Conservation (phyloP, 164 flowering plant genomes). For the Buxus sempervirens region DNA sequence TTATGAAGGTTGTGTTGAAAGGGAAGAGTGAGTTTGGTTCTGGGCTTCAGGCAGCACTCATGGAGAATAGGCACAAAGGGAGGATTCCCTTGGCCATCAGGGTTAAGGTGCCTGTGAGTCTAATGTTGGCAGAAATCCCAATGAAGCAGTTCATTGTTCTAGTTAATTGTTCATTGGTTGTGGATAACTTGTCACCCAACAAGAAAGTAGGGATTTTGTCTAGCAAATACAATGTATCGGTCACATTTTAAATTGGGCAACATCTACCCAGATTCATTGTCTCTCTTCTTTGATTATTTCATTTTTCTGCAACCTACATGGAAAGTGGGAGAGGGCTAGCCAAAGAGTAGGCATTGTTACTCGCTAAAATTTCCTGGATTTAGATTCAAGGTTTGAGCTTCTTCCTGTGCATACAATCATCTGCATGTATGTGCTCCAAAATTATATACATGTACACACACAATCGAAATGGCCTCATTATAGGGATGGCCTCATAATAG, state of each 20-base stretch:
- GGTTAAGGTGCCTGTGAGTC: slow-evolving; percentile 44
- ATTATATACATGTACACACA: no score
- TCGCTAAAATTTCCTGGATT: no score
- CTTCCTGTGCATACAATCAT: no score
- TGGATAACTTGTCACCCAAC: slow-evolving; percentile 46
- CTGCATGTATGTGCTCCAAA: no score
- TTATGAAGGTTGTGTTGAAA: slow-evolving; percentile 29
- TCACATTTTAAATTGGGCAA: neutral
- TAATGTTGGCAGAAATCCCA: slow-evolving; percentile 27
- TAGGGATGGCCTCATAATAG: no score
- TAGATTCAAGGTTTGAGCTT: no score
- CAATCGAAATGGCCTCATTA: no score
- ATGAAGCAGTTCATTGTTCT: slow-evolving; percentile 31
- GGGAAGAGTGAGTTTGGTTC: slow-evolving; percentile 55
- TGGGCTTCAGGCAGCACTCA: slow-evolving; percentile 45
- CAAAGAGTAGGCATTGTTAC: neutral
- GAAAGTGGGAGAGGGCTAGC: neutral
- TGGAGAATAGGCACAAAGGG: slow-evolving; percentile 27
- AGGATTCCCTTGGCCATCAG: slow-evolving; percentile 43
- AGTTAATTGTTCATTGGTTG: slow-evolving; percentile 46
- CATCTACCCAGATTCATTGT: neutral
- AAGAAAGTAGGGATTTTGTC: slow-evolving; percentile 41
- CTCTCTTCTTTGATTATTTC: slow-evolving; percentile 1
- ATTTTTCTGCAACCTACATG: neutral
- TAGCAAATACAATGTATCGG: slow-evolving; percentile 12